Evolutionary conservation across 352 stramenopile genomes (phyloP), one percentile per base, ranked within the genome.

Genomic region (Phytopythium chamaehyphon): DNA sequence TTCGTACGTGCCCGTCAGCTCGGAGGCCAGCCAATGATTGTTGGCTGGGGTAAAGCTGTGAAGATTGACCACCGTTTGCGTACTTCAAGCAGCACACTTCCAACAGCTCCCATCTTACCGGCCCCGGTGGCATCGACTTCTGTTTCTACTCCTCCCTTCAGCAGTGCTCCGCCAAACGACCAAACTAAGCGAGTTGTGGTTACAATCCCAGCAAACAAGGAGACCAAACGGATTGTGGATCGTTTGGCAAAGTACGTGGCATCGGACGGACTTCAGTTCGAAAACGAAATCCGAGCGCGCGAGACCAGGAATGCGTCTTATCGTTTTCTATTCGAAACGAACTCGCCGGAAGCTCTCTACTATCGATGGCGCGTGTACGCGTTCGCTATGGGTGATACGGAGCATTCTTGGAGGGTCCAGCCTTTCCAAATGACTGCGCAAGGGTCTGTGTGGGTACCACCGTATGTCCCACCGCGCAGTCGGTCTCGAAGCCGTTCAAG

Each of bases 11-110:
- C 28, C 40, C 35, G 51, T 52, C 47, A 91, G 81, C 47, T 93
- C 50, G 78, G 90, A 50, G 77, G 82, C 15, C 71, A 86, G 28
- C 66, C 74, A 39, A 89, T 93, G 57, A 71, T 87, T 51, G 78
- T 93, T 46, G 76, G 77, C 9, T 93, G 82, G 82, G 76, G 82
- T 6, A 93, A 93, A 69, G 79, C 76, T 15, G 78, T 93, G 40
- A 86, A 83, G 48, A 88, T 93, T 58, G 75, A 86, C 37, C 50
- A 66, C 36, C 70, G 59, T 4, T 40, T 36, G 12, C 45, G 47
- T 21, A 39, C 43, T 35, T 26, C 54, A 36, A 55, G 57, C 1
- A 46, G 55, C 14, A 24, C 54, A 16, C 54, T 59, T 28, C 38
- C 53, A 35, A 35, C 64, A 33, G 28, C 28, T 33, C 9, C 28